Percentiles rank a stretch among this genome's conserved stretches.
These are phyloP conservation scores for Aleurites moluccanus DNA, from an alignment of 441 rosid genomes.

Conservation along the genomic window DNA sequence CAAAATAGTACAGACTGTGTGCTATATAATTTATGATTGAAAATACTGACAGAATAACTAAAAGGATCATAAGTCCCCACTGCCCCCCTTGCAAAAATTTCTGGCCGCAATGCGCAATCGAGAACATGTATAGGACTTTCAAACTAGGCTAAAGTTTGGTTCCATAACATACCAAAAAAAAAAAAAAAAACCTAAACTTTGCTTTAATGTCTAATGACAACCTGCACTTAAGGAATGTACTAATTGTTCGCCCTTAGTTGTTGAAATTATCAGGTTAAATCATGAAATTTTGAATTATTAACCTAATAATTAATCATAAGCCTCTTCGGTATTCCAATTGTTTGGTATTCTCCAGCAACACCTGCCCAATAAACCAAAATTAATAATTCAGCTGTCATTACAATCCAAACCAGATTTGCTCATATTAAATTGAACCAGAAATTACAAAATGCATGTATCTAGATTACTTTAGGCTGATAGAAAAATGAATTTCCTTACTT, in stretches of 20 bases:
- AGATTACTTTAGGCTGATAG: neutral
- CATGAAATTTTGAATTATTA: neutral
- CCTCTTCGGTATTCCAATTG: slow-evolving; percentile 70
- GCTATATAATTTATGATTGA: neutral
- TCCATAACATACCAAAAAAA: no score
- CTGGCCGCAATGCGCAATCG: no score
- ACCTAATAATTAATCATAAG: slow-evolving; percentile 28
- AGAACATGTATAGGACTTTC: no score
- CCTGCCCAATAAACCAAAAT: slow-evolving; percentile 39
- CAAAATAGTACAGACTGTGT: neutral
- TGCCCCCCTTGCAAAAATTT: no score
- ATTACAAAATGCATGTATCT: neutral
- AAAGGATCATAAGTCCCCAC: neutral
- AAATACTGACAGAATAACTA: no score
- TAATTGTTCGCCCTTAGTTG: neutral
- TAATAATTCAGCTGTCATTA: neutral
- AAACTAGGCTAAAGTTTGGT: no score
- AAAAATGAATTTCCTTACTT: slow-evolving; percentile 36
- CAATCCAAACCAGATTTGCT: no score
- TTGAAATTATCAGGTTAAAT: neutral
- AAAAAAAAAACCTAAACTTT: no score
- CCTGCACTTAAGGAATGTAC: neutral
- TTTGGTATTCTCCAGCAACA: slow-evolving; percentile 70
- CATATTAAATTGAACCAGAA: neutral
- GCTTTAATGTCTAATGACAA: neutral